Evolutionary conservation across 1,284 basidiomycete genomes (phyloP).

Genomic region (Malassezia vespertilionis): DNA sequence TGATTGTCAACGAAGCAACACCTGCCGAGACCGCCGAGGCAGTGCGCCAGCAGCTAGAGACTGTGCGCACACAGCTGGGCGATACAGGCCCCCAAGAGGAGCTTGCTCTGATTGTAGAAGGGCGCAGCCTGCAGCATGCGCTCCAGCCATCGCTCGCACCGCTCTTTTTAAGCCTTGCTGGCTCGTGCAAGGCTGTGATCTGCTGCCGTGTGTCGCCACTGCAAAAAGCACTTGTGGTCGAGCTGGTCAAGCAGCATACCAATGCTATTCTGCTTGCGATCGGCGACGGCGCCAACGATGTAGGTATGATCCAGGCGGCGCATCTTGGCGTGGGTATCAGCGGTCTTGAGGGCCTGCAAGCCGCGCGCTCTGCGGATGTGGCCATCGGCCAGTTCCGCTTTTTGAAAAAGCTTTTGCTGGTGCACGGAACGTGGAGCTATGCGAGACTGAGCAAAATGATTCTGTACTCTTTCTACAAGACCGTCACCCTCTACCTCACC

Average conservation of each 20-base stretch:
- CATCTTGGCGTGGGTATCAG: slow-evolving; percentile 92
- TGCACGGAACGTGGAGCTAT: slow-evolving; percentile 98
- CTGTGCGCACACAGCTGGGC: slow-evolving; percentile 70
- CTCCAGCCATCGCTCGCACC: slow-evolving; percentile 73
- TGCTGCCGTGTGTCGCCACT: slow-evolving; percentile 96
- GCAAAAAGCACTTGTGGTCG: slow-evolving; percentile 95
- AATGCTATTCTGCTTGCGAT: slow-evolving; percentile 86
- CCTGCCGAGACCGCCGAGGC: slow-evolving; percentile 73
- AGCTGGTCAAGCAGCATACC: slow-evolving; percentile 92
- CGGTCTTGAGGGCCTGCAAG: slow-evolving; percentile 95
- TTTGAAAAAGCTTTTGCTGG: slow-evolving; percentile 84
- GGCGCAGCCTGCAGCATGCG: slow-evolving; percentile 83
- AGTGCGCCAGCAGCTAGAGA: slow-evolving; percentile 71
- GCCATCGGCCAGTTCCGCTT: slow-evolving; percentile 97
- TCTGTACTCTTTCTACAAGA: slow-evolving; percentile 56
- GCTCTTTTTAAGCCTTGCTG: slow-evolving; percentile 82
- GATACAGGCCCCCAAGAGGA: slow-evolving; percentile 85
- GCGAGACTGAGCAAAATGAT: slow-evolving; percentile 87
- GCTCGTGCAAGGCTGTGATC: slow-evolving; percentile 95
- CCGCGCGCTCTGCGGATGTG: slow-evolving; percentile 87
- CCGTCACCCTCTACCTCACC: slow-evolving; percentile 93
- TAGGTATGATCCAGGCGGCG: slow-evolving; percentile 57
- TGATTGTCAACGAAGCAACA: slow-evolving; percentile 79
- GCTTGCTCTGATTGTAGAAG: slow-evolving; percentile 88
- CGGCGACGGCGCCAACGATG: slow-evolving; percentile 57